Evolutionary conservation across 805 yeast genomes (phyloP).

Genomic region (Wickerhamiella hasegawae): DNA sequence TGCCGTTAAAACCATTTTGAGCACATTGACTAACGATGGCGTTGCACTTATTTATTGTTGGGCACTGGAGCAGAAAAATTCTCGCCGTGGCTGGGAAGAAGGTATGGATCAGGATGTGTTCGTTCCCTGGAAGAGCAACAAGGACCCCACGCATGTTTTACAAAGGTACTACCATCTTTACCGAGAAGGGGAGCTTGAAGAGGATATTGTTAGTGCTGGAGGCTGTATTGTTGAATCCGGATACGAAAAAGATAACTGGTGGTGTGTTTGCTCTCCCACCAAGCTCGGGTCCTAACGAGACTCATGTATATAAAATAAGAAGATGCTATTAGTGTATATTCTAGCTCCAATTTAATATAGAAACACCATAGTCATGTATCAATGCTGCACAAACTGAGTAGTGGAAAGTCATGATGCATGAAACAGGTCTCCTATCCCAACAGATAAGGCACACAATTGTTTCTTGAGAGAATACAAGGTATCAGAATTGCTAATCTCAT

Average conservation of each 20-base stretch:
- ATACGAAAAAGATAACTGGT: conserved; percentile 93
- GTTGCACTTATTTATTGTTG: conserved; percentile 76
- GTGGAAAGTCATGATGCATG: too few species aligned
- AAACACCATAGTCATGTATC: background rate
- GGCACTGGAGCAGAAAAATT: conserved; percentile 85
- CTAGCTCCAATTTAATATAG: too few species aligned
- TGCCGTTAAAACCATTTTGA: conserved; percentile 56
- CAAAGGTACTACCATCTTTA: conserved; percentile 84
- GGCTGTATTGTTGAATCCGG: conserved; percentile 53
- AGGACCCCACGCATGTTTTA: conserved; percentile 34
- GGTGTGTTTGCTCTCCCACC: conserved; percentile 27
- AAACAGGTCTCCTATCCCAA: too few species aligned
- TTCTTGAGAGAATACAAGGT: too few species aligned
- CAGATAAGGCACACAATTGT: too few species aligned
- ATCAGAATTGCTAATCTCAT: too few species aligned
- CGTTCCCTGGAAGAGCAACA: conserved; percentile 85
- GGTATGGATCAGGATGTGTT: conserved; percentile 87
- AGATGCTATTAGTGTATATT: too few species aligned
- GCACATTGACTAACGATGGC: conserved; percentile 44
- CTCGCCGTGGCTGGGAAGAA: conserved; percentile 79
- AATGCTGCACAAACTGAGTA: too few species aligned
- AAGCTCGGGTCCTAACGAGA: too few species aligned
- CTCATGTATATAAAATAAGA: too few species aligned
- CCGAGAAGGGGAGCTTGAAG: conserved; percentile 63
- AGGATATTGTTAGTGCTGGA: conserved; percentile 58